phyloP scores from a whole-genome alignment of 768 basidiomycete species.

The Boletus speciosus region DNA sequence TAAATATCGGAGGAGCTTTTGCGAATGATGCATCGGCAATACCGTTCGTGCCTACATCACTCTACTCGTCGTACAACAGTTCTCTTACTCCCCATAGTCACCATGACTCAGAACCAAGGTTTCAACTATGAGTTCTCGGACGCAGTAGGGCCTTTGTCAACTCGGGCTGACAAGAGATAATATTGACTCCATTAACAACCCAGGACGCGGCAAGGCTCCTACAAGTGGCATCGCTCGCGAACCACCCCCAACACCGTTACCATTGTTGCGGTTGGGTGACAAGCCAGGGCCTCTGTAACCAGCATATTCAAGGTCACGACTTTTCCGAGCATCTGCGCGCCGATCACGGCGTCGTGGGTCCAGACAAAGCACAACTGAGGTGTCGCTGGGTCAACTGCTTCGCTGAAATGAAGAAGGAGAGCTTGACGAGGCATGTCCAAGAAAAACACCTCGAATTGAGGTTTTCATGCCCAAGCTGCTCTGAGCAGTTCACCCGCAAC shows the following conservation, averaged over 20 bases:
- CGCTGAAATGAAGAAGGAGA: slow-evolving; percentile 25
- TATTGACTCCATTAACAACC: neutral
- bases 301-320: neutral
- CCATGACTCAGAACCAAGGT: neutral
- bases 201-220: slow-evolving; percentile 10
- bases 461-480: slow-evolving; percentile 16
- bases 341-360: slow-evolving; percentile 17
- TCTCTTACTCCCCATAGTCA: neutral
- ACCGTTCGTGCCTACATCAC: slow-evolving; percentile 1
- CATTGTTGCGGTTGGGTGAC: slow-evolving; percentile 19
- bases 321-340: slow-evolving; percentile 24
- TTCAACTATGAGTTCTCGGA: slow-evolving; percentile 12
- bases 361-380: neutral
- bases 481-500: slow-evolving; percentile 25
- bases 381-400: slow-evolving; percentile 24
- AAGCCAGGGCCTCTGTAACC: neutral
- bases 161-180: neutral
- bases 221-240: neutral
- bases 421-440: slow-evolving; percentile 25
- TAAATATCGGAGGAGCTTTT: slow-evolving; percentile 18
- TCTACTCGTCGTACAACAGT: neutral
- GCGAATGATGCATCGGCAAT: slow-evolving; percentile 3
- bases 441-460: slow-evolving; percentile 24
- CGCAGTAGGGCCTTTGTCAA: slow-evolving; percentile 1
- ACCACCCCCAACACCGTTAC: slow-evolving; percentile 1